A percentile compares a stretch with the other conserved stretches of the same genome.
These are phyloP conservation scores for Thalia dealbata DNA, from an alignment of 176 grass and related monocot species.

Conservation along the genomic window DNA sequence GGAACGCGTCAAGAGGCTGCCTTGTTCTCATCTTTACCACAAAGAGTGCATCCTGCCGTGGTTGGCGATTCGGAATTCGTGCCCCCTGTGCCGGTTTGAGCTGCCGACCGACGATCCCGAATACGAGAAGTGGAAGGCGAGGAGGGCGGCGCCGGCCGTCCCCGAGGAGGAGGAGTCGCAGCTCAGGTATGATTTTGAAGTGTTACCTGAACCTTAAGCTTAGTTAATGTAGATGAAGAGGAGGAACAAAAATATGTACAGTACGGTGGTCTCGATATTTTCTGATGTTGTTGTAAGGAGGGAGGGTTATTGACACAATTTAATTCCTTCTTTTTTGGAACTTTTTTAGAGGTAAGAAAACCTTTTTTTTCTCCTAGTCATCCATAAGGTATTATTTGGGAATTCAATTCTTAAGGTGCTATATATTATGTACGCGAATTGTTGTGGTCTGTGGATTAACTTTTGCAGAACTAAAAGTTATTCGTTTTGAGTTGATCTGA, in stretches of 20 bases:
- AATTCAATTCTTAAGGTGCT: too few relatives aligned
- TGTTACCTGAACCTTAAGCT: background rate
- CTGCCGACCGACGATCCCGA: slow-evolving; percentile 13
- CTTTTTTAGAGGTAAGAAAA: too few relatives aligned
- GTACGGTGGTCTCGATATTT: background rate
- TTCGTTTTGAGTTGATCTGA: too few relatives aligned
- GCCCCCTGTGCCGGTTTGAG: slow-evolving; percentile 9
- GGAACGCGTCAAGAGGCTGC: slow-evolving; percentile 1
- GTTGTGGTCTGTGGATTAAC: too few relatives aligned
- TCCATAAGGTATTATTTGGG: too few relatives aligned
- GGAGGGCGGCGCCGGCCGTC: background rate
- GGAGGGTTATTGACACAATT: too few relatives aligned
- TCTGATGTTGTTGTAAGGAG: background rate
- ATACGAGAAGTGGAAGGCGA: slow-evolving; percentile 6
- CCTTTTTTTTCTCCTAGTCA: too few relatives aligned
- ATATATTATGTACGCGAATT: too few relatives aligned
- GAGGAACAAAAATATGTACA: background rate
- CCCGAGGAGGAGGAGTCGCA: background rate
- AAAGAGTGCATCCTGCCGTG: slow-evolving; percentile 13
- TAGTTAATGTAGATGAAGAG: background rate
- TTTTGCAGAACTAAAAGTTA: too few relatives aligned
- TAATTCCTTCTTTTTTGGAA: too few relatives aligned
- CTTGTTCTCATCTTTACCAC: slow-evolving; percentile 11
- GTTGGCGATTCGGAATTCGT: slow-evolving; percentile 7
- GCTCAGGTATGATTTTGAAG: slow-evolving; percentile 8